Conservation (phyloP, 2,329 filamentous ascomycete genomes). For the Aspergillus sp. region DNA sequence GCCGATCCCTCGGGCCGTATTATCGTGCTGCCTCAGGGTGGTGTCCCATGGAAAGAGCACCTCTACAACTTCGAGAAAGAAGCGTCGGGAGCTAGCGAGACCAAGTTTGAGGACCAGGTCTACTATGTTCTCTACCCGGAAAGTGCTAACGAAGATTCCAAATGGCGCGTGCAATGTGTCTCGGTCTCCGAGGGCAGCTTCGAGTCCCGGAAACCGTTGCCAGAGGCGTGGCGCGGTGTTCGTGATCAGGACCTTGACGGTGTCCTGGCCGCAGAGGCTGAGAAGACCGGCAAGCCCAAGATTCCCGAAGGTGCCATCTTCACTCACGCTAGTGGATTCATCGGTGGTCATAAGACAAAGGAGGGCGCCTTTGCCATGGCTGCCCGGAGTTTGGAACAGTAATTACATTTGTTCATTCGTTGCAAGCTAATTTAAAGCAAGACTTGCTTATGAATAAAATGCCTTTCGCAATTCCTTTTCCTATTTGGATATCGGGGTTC, state of each 20-base stretch:
- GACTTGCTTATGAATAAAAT: too few relatives aligned
- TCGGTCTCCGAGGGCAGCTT: conserved; percentile 81
- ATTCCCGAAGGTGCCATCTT: conserved; percentile 66
- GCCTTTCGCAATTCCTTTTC: too few relatives aligned
- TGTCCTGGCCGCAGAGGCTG: conserved; percentile 36
- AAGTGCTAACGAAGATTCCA: conserved; percentile 65
- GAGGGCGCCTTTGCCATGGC: conserved; percentile 87
- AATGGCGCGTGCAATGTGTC: conserved; percentile 95
- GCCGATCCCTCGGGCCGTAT: conserved; percentile 72
- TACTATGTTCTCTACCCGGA: conserved; percentile 92
- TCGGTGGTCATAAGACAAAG: conserved; percentile 88
- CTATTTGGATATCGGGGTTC: too few relatives aligned
- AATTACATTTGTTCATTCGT: background rate
- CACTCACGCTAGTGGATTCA: conserved; percentile 91
- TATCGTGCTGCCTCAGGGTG: conserved; percentile 73
- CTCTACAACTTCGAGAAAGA: conserved; percentile 79
- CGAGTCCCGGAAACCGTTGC: conserved; percentile 83
- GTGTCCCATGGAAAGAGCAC: conserved; percentile 90
- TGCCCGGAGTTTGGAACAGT: conserved; percentile 30
- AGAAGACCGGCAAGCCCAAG: conserved; percentile 32
- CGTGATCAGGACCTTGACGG: conserved; percentile 79
- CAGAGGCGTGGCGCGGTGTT: conserved; percentile 86
- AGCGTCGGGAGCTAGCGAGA: conserved; percentile 27
- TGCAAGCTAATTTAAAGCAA: background rate
- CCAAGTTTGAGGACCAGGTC: conserved; percentile 51